phyloP scores from a whole-genome alignment of 768 basidiomycete genomes.

The Pisolithus tinctorius region DNA sequence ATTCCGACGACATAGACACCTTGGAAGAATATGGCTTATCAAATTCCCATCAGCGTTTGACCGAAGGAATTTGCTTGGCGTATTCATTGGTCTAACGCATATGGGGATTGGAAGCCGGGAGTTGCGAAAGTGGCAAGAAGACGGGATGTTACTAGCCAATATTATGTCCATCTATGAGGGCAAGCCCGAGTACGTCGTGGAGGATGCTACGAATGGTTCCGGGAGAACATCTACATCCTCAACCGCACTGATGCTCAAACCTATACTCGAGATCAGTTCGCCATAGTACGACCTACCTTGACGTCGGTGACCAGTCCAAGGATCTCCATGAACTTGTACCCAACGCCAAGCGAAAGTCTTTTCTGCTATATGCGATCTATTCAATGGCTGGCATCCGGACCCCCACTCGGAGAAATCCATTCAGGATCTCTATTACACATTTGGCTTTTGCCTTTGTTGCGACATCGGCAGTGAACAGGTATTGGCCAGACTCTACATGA shows the following conservation, averaged over 20 bases:
- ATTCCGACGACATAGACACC: conserved; percentile 28
- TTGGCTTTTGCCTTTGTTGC: conserved; percentile 11
- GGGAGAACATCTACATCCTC: conserved; percentile 25
- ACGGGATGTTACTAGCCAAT: conserved; percentile 25
- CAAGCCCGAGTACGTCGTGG: conserved; percentile 16
- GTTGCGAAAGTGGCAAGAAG: conserved; percentile 23
- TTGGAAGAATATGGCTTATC: conserved; percentile 28
- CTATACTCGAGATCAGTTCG: not conserved
- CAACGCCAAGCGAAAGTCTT: not conserved
- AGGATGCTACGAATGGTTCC: conserved; percentile 28
- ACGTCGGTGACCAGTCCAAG: not conserved
- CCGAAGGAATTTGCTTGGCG: conserved; percentile 19
- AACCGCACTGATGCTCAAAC: conserved; percentile 4
- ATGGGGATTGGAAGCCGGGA: conserved; percentile 14
- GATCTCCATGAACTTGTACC: not conserved
- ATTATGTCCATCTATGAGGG: conserved; percentile 22
- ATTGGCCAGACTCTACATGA: not conserved
- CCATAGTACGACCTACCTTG: not conserved
- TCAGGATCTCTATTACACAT: not conserved
- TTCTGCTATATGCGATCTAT: not conserved
- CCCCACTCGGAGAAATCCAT: not conserved
- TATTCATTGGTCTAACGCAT: conserved; percentile 24
- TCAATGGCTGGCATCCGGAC: not conserved
- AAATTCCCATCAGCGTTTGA: conserved; percentile 10
- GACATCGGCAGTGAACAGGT: not conserved